Evolutionary conservation across 2,329 filamentous ascomycete species (phyloP), one percentile per base, ranked within the genome.

Genomic region (Aspergillus awamori): DNA sequence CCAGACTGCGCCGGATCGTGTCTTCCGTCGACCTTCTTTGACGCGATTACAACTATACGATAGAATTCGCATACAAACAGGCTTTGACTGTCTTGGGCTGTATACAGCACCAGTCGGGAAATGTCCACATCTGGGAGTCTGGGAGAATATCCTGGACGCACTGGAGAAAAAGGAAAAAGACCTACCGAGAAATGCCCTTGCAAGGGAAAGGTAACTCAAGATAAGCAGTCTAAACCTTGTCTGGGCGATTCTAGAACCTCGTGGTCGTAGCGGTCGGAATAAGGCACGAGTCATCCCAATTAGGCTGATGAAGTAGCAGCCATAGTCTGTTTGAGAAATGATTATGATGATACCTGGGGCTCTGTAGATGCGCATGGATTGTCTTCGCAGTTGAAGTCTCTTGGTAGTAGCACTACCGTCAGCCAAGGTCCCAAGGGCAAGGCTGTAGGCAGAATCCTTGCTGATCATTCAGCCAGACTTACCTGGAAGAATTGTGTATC

Each of bases 121-220:
- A 38, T 30, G 28, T 49, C 59, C 59, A 41, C 56, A 45, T 41
- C 26, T 22, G 15, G 33, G 41, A 38, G 36, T 43, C 22, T 55
- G 56, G 60, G 60, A 56, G 60, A 59, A 62, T 62, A 62, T 62
- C 51, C 49, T 24, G 24, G 30, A 26, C 51, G 24, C 20, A 30
- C 28, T n/a, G n/a, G 41, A 30, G 53, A 47, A 22, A n/a, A 49
- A 13, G 39, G 17, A 6, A 36, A 26, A 36, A 13, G 17, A 8
- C 22, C 20, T 24, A 20, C 52, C 22, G 30, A 22, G 33, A 36
- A 43, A 39, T 39, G 26, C n/a, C 36, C 28, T 41, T n/a, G 36
- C 10, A 22, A 39, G 47, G 28, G 8, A 41, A 39, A 20, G 52
- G 22, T 17, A 28, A 24, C 39, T 15, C 22, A 36, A 57, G 43